These are phyloP conservation scores for Boechera stricta DNA, from an alignment of 345 rosid genomes.

Conservation along the genomic window DNA sequence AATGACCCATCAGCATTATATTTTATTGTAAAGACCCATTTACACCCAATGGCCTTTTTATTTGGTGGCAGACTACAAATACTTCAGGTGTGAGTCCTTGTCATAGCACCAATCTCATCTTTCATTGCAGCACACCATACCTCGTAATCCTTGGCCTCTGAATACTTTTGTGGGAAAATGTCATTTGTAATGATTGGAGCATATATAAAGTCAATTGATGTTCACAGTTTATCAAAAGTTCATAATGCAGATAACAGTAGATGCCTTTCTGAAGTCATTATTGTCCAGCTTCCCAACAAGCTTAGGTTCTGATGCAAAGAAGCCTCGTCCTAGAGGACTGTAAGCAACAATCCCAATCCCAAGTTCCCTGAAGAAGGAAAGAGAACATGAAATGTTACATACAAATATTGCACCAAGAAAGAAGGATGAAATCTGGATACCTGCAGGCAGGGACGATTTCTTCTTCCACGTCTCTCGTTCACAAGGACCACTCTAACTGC, in stretches of 20 bases:
- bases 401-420: neutral
- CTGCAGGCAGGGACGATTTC: conserved; percentile 52
- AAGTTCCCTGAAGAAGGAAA: conserved; percentile 55
- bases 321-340: conserved; percentile 74
- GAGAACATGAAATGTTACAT: neutral
- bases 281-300: conserved; percentile 46
- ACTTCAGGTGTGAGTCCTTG: no score
- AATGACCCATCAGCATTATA: no score
- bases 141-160: no score
- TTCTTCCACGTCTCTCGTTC: conserved; percentile 76
- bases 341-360: conserved; percentile 79
- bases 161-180: no score
- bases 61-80: no score
- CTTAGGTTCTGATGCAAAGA: conserved; percentile 64
- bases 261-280: conserved; percentile 57
- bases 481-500: conserved; percentile 76
- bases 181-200: no score
- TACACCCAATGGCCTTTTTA: no score
- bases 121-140: no score
- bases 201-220: no score
- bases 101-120: no score
- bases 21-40: no score
- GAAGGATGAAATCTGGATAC: neutral
- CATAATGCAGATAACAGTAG: neutral
- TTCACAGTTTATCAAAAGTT: neutral